Evolutionary conservation across 495 filamentous ascomycete species (phyloP).

Genomic region (Penicillium lividum): DNA sequence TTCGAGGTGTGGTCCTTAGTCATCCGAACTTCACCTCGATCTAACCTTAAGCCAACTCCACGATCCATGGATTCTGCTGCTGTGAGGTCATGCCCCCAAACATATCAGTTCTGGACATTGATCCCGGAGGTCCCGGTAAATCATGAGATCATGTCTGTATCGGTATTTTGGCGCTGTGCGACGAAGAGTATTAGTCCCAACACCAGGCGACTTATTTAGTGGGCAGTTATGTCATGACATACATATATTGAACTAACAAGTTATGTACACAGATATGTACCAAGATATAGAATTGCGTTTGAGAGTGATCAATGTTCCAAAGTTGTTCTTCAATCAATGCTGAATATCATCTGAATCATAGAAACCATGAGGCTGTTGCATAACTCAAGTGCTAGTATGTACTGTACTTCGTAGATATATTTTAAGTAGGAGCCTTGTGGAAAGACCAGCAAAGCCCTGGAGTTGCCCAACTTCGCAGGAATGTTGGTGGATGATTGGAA

Average conservation of each 20-base stretch:
- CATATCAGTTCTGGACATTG: not conserved
- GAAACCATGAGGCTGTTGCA: too few relatives aligned
- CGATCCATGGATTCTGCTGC: slow-evolving; percentile 15
- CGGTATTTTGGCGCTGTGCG: not conserved
- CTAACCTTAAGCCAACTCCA: slow-evolving; percentile 6
- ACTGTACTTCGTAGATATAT: too few relatives aligned
- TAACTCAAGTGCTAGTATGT: too few relatives aligned
- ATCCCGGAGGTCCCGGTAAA: slow-evolving; percentile 16
- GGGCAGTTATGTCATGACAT: not conserved
- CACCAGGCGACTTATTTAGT: not conserved
- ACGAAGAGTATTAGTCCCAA: not conserved
- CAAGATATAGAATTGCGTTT: too few relatives aligned
- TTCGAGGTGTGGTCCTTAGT: not conserved
- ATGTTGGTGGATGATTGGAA: too few relatives aligned
- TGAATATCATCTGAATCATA: too few relatives aligned
- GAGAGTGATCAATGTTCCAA: too few relatives aligned
- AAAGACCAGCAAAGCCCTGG: too few relatives aligned
- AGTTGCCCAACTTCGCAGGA: too few relatives aligned
- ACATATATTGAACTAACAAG: not conserved
- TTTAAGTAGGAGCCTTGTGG: too few relatives aligned
- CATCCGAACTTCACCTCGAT: not conserved
- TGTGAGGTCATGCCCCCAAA: slow-evolving; percentile 19
- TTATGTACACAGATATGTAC: too few relatives aligned
- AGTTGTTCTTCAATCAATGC: too few relatives aligned
- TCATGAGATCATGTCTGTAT: slow-evolving; percentile 17